phyloP scores from a whole-genome alignment of 1,139 yeast genomes.

The Yamadazyma triangularis region DNA sequence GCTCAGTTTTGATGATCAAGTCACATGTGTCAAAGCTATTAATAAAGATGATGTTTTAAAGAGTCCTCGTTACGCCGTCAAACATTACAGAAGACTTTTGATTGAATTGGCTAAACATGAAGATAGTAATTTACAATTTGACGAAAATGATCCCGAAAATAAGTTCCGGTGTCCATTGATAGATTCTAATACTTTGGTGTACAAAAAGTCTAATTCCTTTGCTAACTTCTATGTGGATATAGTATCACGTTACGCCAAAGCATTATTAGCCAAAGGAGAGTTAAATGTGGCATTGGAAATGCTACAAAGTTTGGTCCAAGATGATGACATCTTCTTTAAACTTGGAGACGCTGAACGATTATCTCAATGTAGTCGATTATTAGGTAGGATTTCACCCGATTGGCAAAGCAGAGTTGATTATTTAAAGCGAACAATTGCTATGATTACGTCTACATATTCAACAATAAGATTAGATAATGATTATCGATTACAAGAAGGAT shows the following conservation, averaged over 20 bases:
- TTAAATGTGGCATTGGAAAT: constrained; percentile 26
- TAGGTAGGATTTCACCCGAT: constrained; percentile 26
- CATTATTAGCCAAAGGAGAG: constrained; percentile 41
- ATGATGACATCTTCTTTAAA: constrained; percentile 35
- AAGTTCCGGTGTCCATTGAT: constrained; percentile 32
- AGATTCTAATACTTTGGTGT: constrained; percentile 24
- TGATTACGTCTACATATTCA: constrained; percentile 28
- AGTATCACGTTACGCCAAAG: constrained; percentile 38
- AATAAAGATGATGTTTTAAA: constrained; percentile 43
- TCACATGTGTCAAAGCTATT: constrained; percentile 40
- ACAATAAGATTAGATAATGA: constrained; percentile 22
- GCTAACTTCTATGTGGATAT: constrained; percentile 45
- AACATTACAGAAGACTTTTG: constrained; percentile 39
- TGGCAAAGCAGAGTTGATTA: constrained; percentile 27
- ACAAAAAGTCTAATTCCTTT: constrained; percentile 28
- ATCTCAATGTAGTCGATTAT: constrained; percentile 37
- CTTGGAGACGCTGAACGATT: constrained; percentile 45
- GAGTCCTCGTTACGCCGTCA: constrained; percentile 42
- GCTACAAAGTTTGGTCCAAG: constrained; percentile 27
- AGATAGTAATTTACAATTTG: constrained; percentile 21
- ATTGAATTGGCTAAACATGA: constrained; percentile 32
- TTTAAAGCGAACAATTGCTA: constrained; percentile 38
- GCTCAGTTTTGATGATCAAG: constrained; percentile 27
- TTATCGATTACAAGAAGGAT: constrained; percentile 21
- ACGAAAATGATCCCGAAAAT: constrained; percentile 20